A percentile compares a stretch with the other conserved stretches of the same genome.
Evolutionary conservation across 2,329 filamentous ascomycete species (phyloP).

Genomic region (Diplodia intermedia): DNA sequence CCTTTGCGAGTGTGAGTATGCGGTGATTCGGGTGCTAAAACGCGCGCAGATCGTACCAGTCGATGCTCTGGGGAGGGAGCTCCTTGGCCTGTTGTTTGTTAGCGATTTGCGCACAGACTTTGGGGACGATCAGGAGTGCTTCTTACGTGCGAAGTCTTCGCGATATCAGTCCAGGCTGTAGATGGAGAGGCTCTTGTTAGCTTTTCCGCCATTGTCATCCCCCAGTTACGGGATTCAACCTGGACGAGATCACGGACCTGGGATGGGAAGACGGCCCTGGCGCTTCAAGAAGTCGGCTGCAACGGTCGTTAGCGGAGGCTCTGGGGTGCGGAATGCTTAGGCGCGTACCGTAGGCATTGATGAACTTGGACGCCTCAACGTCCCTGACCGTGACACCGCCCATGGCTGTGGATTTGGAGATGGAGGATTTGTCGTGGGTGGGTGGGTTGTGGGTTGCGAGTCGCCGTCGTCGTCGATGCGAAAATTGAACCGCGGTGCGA

Average conservation of each 20-base stretch:
- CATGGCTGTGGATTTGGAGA: constrained; percentile 59
- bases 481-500: constrained; percentile 20
- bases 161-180: constrained; percentile 98
- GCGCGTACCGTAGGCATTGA: constrained; percentile 68
- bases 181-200: constrained; percentile 54
- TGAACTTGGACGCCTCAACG: constrained; percentile 91
- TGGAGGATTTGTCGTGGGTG: constrained; percentile 61
- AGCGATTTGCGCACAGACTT: constrained; percentile 7
- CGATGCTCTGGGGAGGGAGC: constrained; percentile 95
- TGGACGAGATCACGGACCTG: constrained; percentile 69
- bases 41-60: constrained; percentile 76
- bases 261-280: constrained; percentile 90
- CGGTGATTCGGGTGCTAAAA: not conserved
- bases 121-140: constrained; percentile 29
- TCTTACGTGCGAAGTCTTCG: constrained; percentile 72
- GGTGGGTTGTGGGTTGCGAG: constrained; percentile 18
- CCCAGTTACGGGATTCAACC: constrained; percentile 63
- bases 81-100: constrained; percentile 75
- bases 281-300: constrained; percentile 84
- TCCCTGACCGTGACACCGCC: constrained; percentile 82
- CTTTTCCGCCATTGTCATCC: constrained; percentile 44
- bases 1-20: constrained; percentile 45
- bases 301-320: constrained; percentile 3
- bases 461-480: constrained; percentile 27
- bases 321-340: no score